These are phyloP conservation scores for Cinnamomum chago DNA, from an alignment of 164 flowering plant genomes.

Conservation along the genomic window DNA sequence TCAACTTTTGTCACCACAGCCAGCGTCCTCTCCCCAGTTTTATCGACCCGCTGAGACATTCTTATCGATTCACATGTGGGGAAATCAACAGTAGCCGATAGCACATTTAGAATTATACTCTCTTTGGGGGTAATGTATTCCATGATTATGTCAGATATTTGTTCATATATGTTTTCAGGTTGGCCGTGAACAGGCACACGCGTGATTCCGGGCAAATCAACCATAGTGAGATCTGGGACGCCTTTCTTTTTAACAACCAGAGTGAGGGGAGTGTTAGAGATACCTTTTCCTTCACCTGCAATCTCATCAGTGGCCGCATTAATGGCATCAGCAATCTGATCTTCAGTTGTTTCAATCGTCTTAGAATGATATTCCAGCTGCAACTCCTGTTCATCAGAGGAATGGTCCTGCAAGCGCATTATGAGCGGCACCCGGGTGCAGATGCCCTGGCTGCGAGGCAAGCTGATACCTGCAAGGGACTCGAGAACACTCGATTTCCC, in stretches of 20 bases:
- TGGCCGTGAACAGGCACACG: slow-evolving; percentile 50
- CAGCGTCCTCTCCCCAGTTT: slow-evolving; percentile 33
- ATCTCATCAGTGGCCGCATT: slow-evolving; percentile 29
- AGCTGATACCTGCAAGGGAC: slow-evolving; percentile 16
- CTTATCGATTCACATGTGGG: slow-evolving; percentile 46
- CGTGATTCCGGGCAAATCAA: slow-evolving; percentile 44
- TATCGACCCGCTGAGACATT: slow-evolving; percentile 42
- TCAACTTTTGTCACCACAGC: slow-evolving; percentile 50
- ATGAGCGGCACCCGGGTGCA: slow-evolving; percentile 21
- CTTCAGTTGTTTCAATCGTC: slow-evolving; percentile 19
- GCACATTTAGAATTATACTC: slow-evolving; percentile 38
- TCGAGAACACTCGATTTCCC: slow-evolving; percentile 18
- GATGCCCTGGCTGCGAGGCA: slow-evolving; percentile 18
- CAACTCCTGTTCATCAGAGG: neutral
- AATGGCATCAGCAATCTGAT: slow-evolving; percentile 23
- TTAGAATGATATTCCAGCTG: slow-evolving; percentile 20
- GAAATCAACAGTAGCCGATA: slow-evolving; percentile 43
- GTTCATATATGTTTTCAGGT: slow-evolving; percentile 47
- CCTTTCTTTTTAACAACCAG: slow-evolving; percentile 34
- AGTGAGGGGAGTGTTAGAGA: slow-evolving; percentile 31
- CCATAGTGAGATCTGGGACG: slow-evolving; percentile 26
- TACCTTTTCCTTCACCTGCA: slow-evolving; percentile 35
- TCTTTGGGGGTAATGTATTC: slow-evolving; percentile 40
- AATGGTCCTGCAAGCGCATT: slow-evolving; percentile 12
- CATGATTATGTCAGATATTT: slow-evolving; percentile 30